Percentiles rank a stretch among this genome's conserved stretches.
Evolutionary conservation across 257 asterid genomes (phyloP).

Genomic region (Cinchona pubescens): DNA sequence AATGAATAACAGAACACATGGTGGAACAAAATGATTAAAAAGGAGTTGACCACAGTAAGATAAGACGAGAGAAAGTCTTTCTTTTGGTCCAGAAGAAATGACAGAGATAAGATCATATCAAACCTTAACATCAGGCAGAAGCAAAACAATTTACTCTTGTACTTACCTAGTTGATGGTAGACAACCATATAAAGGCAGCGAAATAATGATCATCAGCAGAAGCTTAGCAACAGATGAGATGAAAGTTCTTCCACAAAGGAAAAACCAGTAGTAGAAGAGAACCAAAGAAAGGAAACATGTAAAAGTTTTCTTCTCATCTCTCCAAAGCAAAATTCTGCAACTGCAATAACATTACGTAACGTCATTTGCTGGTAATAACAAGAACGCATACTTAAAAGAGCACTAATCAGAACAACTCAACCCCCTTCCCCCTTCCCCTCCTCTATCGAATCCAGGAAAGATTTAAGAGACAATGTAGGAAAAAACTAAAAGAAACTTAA

Average conservation of each 20-base stretch:
- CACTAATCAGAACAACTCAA: not conserved
- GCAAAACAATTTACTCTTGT: not conserved
- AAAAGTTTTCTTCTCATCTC: constrained; percentile 80
- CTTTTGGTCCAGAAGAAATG: not conserved
- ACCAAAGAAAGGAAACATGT: constrained; percentile 50
- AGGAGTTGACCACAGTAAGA: not conserved
- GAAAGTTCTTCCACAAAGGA: constrained; percentile 69
- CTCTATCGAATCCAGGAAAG: not conserved
- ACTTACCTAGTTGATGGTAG: constrained; percentile 70
- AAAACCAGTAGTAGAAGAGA: constrained; percentile 76
- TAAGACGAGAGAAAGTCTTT: not conserved
- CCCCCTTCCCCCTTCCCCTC: not conserved
- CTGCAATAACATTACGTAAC: constrained; percentile 45
- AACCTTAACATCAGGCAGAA: not conserved
- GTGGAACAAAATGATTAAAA: not conserved
- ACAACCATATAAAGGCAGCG: constrained; percentile 56
- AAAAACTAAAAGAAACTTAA: not conserved
- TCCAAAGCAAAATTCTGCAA: constrained; percentile 95
- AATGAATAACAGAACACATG: not conserved
- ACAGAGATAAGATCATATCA: constrained; percentile 6
- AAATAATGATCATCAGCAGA: constrained; percentile 51
- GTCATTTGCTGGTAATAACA: constrained; percentile 21
- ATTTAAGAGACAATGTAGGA: not conserved
- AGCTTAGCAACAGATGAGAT: constrained; percentile 69
- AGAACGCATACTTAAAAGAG: not conserved